phyloP scores from a whole-genome alignment of 83 land plant species.

The Diphasiastrum complanatum region DNA sequence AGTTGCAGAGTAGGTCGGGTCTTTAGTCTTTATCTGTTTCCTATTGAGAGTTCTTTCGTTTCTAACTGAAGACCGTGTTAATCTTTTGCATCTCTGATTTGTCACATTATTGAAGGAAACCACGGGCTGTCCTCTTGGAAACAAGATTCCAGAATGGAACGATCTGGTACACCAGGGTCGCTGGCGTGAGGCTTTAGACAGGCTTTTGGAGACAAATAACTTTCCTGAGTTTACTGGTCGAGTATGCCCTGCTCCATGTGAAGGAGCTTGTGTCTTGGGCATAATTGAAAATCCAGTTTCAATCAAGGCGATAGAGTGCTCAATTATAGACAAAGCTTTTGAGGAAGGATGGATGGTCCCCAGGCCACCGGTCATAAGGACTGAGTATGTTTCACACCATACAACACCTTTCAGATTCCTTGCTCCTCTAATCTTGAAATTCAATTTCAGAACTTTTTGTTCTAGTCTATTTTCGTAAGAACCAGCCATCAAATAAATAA shows the following conservation, averaged over 20 bases:
- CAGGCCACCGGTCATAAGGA: slow-evolving; percentile 72
- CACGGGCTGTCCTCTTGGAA: slow-evolving; percentile 97
- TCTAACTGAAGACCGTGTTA: too few relatives aligned
- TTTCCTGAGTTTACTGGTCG: slow-evolving; percentile 99
- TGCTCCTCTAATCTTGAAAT: background rate
- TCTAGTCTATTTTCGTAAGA: too few relatives aligned
- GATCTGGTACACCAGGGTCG: slow-evolving; percentile 87
- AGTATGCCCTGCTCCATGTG: slow-evolving; percentile 99
- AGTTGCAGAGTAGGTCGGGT: too few relatives aligned
- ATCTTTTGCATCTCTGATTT: background rate
- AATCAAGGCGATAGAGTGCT: slow-evolving; percentile 89
- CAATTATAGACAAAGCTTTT: slow-evolving; percentile 95
- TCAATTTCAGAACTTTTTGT: background rate
- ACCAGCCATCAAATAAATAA: too few relatives aligned
- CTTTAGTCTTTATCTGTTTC: too few relatives aligned
- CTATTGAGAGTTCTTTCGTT: too few relatives aligned
- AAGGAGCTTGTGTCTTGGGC: slow-evolving; percentile 97
- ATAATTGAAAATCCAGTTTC: slow-evolving; percentile 97
- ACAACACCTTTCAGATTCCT: background rate
- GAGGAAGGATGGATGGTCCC: slow-evolving; percentile 98
- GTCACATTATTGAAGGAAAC: slow-evolving; percentile 62
- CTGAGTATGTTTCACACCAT: slow-evolving; percentile 57
- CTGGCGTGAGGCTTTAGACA: slow-evolving; percentile 93
- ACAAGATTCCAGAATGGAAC: slow-evolving; percentile 97
- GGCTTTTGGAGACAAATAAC: slow-evolving; percentile 94